Evolutionary conservation across 2,329 filamentous ascomycete species (phyloP), one percentile per base, ranked within the genome.

Genomic region (Eutypa lata): DNA sequence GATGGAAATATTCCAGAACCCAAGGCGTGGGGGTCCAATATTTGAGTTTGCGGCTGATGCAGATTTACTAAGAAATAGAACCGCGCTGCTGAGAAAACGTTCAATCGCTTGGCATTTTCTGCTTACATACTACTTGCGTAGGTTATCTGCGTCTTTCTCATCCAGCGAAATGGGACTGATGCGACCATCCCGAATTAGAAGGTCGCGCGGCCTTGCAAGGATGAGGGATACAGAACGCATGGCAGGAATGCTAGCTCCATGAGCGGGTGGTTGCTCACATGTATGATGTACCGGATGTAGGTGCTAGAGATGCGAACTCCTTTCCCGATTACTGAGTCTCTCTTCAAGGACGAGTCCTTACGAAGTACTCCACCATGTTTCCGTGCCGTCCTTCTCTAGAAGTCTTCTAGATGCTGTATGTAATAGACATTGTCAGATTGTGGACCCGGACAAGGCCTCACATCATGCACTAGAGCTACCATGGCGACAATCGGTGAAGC

Each of bases 311-410:
- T 31, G 26, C 26, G 10, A 31, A 31, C 26, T 10, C 26, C 6
- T 31, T 31, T 31, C 26, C 26, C 26, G 6, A 31, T 31, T 31
- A 31, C 26, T 10, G 10, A 31, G 26, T 31, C 26, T 31, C 26
- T 31, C 26, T 31, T 31, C 26, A 10, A 6, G 26, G 26, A 6
- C 26, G 26, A 31, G 6, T 31, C 10, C n/a, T 50, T 49, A n/a
- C n/a, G n/a, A n/a, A n/a, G n/a, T n/a, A n/a, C n/a, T n/a, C n/a
- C n/a, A n/a, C n/a, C n/a, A n/a, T n/a, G n/a, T n/a, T n/a, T n/a
- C n/a, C n/a, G n/a, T n/a, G n/a, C 46, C 48, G 26, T 49, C 48
- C 48, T 48, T 56, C 58, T 63, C 55, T 61, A 59, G 57, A 60
- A 58, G 53, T 38, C 57, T 58, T 57, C 58, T 57, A 49, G 46